phyloP scores from a whole-genome alignment of 805 yeast genomes.

The Myxozyma neglecta region DNA sequence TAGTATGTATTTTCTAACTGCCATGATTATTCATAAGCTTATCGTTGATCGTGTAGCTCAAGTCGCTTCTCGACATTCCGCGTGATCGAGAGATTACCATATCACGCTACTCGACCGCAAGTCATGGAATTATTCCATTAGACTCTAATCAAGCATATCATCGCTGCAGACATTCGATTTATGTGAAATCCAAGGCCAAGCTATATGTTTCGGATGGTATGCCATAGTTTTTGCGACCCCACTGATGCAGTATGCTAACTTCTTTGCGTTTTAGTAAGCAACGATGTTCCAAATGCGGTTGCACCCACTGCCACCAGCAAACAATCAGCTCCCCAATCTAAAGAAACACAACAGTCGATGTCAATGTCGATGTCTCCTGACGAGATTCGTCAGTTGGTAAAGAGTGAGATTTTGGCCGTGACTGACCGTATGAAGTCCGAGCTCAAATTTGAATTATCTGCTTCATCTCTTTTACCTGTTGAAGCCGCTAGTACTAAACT shows the following conservation, averaged over 20 bases:
- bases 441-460: constrained; percentile 3
- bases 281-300: neutral
- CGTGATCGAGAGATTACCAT: constrained; percentile 4
- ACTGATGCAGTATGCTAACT: neutral
- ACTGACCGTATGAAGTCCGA: constrained; percentile 8
- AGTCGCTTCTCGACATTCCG: constrained; percentile 23
- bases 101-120: constrained; percentile 24
- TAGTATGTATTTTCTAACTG: neutral
- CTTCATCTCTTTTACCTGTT: neutral
- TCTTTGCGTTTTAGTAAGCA: neutral
- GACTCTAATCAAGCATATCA: constrained; percentile 18
- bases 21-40: neutral
- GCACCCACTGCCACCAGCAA: neutral
- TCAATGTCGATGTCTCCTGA: neutral
- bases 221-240: neutral
- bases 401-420: constrained; percentile 6
- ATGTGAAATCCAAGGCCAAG: constrained; percentile 24
- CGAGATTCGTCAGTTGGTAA: constrained; percentile 6
- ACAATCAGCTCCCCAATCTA: neutral
- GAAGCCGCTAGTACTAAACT: neutral
- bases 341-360: neutral
- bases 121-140: constrained; percentile 13
- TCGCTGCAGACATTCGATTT: constrained; percentile 19
- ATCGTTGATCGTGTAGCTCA: constrained; percentile 11
- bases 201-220: constrained; percentile 16